phyloP scores from a whole-genome alignment of 169 alveolate species.

The Eimeria praecox region DNA sequence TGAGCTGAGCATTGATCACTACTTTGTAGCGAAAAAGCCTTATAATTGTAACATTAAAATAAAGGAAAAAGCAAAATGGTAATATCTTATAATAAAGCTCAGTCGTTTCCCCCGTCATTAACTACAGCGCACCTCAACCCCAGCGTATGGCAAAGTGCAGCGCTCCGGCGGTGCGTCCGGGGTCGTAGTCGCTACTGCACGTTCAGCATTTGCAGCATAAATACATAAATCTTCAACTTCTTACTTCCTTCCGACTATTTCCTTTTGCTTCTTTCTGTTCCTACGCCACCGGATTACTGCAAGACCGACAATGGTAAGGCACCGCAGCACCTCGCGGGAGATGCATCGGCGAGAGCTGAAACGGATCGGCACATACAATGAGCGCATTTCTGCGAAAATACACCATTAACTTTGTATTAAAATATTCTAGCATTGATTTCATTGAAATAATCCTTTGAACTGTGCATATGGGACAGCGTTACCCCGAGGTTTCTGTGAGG shows the following conservation, averaged over 20 bases:
- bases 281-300: not conserved
- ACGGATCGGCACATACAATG: not conserved
- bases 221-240: not conserved
- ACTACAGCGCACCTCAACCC: not conserved
- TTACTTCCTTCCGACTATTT: not conserved
- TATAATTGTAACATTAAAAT: not conserved
- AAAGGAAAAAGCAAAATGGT: not conserved
- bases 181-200: not conserved
- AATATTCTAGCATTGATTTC: no score
- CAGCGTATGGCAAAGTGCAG: not conserved
- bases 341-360: constrained; percentile 12
- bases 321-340: not conserved
- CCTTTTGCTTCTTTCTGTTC: not conserved
- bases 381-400: not conserved
- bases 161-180: constrained; percentile 12
- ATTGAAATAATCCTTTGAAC: not conserved
- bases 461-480: not conserved
- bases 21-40: not conserved
- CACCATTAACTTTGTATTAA: not conserved
- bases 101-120: not conserved
- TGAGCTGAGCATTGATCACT: not conserved
- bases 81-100: not conserved
- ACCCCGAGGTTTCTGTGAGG: not conserved
- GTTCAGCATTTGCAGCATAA: not conserved
- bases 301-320: not conserved